Conservation (phyloP, 2,329 filamentous ascomycete genomes). For the Fusarium penzigii region DNA sequence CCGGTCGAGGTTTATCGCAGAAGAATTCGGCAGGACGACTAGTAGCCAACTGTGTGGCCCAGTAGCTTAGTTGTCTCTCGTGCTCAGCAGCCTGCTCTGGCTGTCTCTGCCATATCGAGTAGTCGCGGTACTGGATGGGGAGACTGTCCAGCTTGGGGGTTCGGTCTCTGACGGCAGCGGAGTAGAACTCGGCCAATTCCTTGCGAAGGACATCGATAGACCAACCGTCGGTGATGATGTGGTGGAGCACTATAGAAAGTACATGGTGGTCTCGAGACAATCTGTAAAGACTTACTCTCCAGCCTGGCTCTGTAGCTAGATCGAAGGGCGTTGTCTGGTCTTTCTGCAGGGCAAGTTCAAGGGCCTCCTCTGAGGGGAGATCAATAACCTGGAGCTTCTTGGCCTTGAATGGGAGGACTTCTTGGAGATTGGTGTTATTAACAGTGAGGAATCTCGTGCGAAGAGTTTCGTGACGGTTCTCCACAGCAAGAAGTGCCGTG, state of each 20-base stretch:
- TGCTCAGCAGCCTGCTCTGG: slow-evolving; percentile 29
- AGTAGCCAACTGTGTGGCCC: not conserved
- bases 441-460: not conserved
- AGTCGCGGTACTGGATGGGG: slow-evolving; percentile 26
- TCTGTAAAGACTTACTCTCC: slow-evolving; percentile 10
- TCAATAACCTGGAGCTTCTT: slow-evolving; percentile 3
- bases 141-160: slow-evolving; percentile 15
- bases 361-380: not conserved
- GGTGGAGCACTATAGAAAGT: slow-evolving; percentile 21
- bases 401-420: slow-evolving; percentile 4
- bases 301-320: slow-evolving; percentile 4
- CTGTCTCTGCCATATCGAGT: slow-evolving; percentile 16
- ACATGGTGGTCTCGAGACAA: slow-evolving; percentile 5
- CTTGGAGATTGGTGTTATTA: slow-evolving; percentile 1
- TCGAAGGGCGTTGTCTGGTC: slow-evolving; percentile 5
- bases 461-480: not conserved
- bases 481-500: not conserved
- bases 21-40: slow-evolving; percentile 11
- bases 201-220: slow-evolving; percentile 6
- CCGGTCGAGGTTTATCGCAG: slow-evolving; percentile 9
- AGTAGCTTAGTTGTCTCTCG: slow-evolving; percentile 3
- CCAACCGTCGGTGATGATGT: slow-evolving; percentile 27
- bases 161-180: slow-evolving; percentile 5
- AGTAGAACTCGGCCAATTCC: slow-evolving; percentile 16
- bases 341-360: not conserved